Conservation (phyloP, 768 basidiomycete genomes). For the Termitomyces sp. region DNA sequence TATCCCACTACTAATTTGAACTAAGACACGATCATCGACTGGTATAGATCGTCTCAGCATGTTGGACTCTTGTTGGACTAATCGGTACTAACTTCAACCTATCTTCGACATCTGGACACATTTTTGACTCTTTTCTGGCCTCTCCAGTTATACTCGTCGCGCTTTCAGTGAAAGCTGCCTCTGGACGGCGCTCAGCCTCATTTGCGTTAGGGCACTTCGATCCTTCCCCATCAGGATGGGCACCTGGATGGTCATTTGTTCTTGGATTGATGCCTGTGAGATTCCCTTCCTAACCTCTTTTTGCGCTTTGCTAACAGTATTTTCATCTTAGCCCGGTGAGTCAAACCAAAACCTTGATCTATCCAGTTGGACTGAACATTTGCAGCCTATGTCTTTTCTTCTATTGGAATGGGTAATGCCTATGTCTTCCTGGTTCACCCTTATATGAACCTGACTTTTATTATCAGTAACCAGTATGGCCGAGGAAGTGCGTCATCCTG, state of each 20-base stretch:
- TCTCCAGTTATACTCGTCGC: constrained; percentile 47
- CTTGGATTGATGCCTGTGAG: constrained; percentile 55
- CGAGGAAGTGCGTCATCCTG: constrained; percentile 60
- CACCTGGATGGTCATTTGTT: constrained; percentile 64
- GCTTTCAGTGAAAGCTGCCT: constrained; percentile 51
- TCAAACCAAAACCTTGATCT: not conserved
- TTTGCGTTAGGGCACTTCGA: constrained; percentile 59
- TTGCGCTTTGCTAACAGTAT: not conserved
- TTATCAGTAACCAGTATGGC: constrained; percentile 58
- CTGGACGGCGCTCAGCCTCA: constrained; percentile 46
- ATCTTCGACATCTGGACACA: not conserved
- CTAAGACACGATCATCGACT: not conserved
- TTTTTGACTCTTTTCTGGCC: not conserved
- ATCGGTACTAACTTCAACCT: constrained; percentile 29
- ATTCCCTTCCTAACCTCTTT: not conserved
- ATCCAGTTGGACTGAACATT: not conserved
- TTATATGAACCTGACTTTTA: not conserved
- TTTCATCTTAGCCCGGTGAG: constrained; percentile 27
- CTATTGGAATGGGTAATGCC: constrained; percentile 56
- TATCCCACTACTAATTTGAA: no score
- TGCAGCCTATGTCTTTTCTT: constrained; percentile 50
- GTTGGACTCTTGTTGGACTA: constrained; percentile 57
- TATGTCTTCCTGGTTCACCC: not conserved
- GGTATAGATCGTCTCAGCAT: constrained; percentile 47
- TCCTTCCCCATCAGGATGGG: constrained; percentile 60